Evolutionary conservation across 352 stramenopile species (phyloP).

Genomic region (Pelagophyceae sp.): DNA sequence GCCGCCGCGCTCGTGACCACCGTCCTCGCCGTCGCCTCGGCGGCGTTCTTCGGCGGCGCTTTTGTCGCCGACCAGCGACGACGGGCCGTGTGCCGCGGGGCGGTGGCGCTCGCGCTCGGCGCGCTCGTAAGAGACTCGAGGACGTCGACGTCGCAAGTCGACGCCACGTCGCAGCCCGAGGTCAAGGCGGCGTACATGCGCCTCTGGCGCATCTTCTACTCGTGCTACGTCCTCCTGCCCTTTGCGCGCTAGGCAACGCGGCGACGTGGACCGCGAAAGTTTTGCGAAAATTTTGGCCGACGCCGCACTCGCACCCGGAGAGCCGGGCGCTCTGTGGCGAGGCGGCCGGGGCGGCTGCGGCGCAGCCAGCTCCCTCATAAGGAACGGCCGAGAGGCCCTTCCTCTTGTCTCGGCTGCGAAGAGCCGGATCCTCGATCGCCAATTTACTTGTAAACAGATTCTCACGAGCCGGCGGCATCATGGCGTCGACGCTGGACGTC

Average conservation of each 20-base stretch:
- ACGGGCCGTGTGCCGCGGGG: conserved; percentile 22
- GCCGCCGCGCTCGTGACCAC: conserved; percentile 26
- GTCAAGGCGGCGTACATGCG: conserved; percentile 41
- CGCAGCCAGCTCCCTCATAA: too few relatives aligned
- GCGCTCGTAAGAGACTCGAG: not conserved
- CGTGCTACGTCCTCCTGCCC: conserved; percentile 37
- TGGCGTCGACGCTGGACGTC: too few relatives aligned
- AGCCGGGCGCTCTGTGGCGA: too few relatives aligned
- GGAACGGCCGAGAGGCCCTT: too few relatives aligned
- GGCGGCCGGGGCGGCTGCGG: too few relatives aligned
- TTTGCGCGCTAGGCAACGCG: conserved; percentile 29
- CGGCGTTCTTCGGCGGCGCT: conserved; percentile 14
- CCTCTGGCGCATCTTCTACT: conserved; percentile 41
- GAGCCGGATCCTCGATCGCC: too few relatives aligned
- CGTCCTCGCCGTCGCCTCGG: conserved; percentile 23
- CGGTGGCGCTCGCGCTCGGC: conserved; percentile 10
- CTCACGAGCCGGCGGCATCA: too few relatives aligned
- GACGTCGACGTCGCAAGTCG: not conserved
- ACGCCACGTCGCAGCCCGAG: not conserved
- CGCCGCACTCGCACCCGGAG: too few relatives aligned
- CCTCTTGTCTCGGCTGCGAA: too few relatives aligned
- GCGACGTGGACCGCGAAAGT: too few relatives aligned
- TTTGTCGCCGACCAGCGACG: conserved; percentile 12
- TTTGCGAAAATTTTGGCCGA: too few relatives aligned
- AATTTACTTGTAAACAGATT: too few relatives aligned